Evolutionary conservation across 176 grass and related monocot genomes (phyloP), one percentile per base, ranked within the genome.

Genomic region (Avena eriantha): DNA sequence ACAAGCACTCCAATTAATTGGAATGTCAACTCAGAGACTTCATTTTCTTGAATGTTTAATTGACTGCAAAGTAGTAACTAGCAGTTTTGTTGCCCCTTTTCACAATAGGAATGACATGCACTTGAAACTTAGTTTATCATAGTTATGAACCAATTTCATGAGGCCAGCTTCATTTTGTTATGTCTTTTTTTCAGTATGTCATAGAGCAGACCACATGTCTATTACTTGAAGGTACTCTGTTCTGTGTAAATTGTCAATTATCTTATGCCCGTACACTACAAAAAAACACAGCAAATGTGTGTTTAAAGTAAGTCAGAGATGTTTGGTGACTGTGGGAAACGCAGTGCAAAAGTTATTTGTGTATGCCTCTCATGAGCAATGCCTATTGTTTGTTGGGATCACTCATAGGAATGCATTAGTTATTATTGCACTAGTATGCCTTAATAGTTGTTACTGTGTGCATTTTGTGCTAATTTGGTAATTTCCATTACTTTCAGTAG

Each of bases 401-500:
- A 61, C 53, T 73, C 58, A 22, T 69, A 33, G 13, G 46, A 55
- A 57, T 23, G 3, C 1, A 15, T 31, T 73, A 35, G 24, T 18
- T 53, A 65, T 43, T n/a, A 4, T 18, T 56, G 14, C 63, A 31
- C 8, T 23, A 80, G 11, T n/a, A 31, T 29, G 10, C 10, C 29
- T 57, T 71, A 67, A 69, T 34, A 23, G 23, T 66, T 53, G 34
- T 47, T 80, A 45, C 55, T 11, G 3, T 76, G 58, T 76, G 23
- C 8, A 4, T 43, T 67, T 10, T 76, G 35, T 76, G 77, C 58
- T 69, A 82, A 34, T 59, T 36, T 22, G 23, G 58, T 59, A 86
- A 33, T 49, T 48, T 43, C 10, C 5, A 45, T 55, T 46, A 56
- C 12, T 19, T 57, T 43, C n/a, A 47, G 16, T 58, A 13, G 4